These are phyloP conservation scores for Pilobolus umbonatus DNA, from an alignment of 192 early-diverging fungal species.

Conservation along the genomic window DNA sequence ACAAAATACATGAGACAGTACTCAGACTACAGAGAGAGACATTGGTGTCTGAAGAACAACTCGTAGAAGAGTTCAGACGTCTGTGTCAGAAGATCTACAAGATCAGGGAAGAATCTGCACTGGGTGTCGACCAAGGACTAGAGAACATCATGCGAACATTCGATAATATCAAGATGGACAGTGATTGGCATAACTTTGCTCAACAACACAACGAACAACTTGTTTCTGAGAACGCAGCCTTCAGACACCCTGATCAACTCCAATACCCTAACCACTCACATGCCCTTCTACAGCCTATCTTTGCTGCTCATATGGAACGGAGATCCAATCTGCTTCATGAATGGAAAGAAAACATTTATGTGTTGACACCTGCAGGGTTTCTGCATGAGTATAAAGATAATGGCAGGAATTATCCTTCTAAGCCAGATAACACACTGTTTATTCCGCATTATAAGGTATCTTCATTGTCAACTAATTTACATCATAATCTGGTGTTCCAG, in stretches of 20 bases:
- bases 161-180: conserved; percentile 4
- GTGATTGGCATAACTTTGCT: conserved; percentile 21
- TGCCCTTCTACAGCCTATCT: conserved; percentile 20
- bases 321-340: conserved; percentile 15
- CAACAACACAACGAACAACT: conserved; percentile 15
- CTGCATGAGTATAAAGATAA: conserved; percentile 21
- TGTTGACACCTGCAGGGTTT: conserved; percentile 24
- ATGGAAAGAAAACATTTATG: conserved; percentile 29
- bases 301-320: conserved; percentile 25
- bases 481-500: conserved; percentile 24
- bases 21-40: conserved; percentile 21
- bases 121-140: conserved; percentile 16
- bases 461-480: conserved; percentile 19
- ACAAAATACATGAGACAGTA: conserved; percentile 27
- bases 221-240: conserved; percentile 18
- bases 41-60: conserved; percentile 10
- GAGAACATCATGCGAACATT: conserved; percentile 11
- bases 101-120: neutral
- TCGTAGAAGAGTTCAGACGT: conserved; percentile 19
- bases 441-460: conserved; percentile 23
- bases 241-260: conserved; percentile 16
- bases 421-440: conserved; percentile 9
- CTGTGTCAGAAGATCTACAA: conserved; percentile 14
- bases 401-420: conserved; percentile 12
- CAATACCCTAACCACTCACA: conserved; percentile 22